Evolutionary conservation across 139 green algal species (phyloP).

Genomic region (Mesostigma viride): DNA sequence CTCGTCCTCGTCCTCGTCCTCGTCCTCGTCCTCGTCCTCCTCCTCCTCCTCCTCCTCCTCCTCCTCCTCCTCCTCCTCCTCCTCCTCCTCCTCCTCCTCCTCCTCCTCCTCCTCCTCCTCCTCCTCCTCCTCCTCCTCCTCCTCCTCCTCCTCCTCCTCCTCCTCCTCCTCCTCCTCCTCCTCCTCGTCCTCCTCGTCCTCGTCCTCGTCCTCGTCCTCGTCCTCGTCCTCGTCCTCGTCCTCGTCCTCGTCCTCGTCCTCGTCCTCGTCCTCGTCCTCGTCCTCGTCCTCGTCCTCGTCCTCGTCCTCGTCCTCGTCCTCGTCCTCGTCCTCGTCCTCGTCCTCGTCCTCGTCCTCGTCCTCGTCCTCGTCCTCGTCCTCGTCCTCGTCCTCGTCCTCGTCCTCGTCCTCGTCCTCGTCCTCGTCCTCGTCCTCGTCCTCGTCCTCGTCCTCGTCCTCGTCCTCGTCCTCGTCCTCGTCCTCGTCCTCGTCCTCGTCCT

Average conservation of each 20-base stretch:
- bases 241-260: slow-evolving; percentile 10
- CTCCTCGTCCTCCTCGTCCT: slow-evolving; percentile 9
- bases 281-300: too few species aligned
- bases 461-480: too few species aligned
- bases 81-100: slow-evolving; percentile 9
- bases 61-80: slow-evolving; percentile 16
- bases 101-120: slow-evolving; percentile 7
- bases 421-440: too few species aligned
- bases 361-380: too few species aligned
- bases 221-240: background rate
- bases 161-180: slow-evolving; percentile 14
- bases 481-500: too few species aligned
- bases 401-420: too few species aligned
- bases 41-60: slow-evolving; percentile 13
- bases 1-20: background rate
- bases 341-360: too few species aligned
- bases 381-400: too few species aligned
- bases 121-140: slow-evolving; percentile 9
- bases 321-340: too few species aligned
- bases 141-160: slow-evolving; percentile 12
- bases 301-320: too few species aligned
- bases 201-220: background rate
- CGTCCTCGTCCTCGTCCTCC: background rate
- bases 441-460: too few species aligned
- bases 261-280: too few species aligned